Percentiles rank a stretch among this genome's conserved stretches.
phyloP scores from a whole-genome alignment of 106 monocot species.

The Allium sativum region DNA sequence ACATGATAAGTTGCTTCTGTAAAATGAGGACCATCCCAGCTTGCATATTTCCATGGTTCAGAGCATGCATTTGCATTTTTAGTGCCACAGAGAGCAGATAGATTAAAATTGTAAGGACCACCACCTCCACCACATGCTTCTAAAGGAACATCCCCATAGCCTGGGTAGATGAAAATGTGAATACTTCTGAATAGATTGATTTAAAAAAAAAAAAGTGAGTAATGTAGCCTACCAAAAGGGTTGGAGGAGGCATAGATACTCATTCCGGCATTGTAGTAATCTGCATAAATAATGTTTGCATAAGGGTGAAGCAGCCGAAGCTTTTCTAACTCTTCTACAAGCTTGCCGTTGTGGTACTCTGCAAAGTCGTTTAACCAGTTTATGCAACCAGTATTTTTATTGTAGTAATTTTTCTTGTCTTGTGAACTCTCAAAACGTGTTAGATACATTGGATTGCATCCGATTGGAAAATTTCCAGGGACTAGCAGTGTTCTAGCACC shows the following conservation, averaged over 20 bases:
- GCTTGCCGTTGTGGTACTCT: constrained; percentile 24
- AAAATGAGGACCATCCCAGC: constrained; percentile 29
- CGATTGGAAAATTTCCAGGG: constrained; percentile 43
- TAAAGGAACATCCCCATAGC: not conserved
- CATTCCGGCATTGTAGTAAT: constrained; percentile 38
- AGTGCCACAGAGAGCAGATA: constrained; percentile 16
- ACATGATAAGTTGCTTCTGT: constrained; percentile 19
- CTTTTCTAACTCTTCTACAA: constrained; percentile 17
- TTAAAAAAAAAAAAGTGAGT: not conserved
- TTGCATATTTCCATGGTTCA: constrained; percentile 15
- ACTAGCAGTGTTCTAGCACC: constrained; percentile 55
- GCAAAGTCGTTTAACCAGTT: constrained; percentile 41
- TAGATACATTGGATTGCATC: constrained; percentile 34
- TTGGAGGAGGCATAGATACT: constrained; percentile 19
- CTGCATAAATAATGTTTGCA: constrained; percentile 52
- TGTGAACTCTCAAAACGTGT: constrained; percentile 4
- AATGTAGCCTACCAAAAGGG: constrained; percentile 21
- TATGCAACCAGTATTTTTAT: constrained; percentile 39
- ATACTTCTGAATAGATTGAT: no score
- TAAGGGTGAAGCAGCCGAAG: constrained; percentile 24
- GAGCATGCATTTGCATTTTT: constrained; percentile 8
- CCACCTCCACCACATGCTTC: constrained; percentile 1
- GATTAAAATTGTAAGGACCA: not conserved
- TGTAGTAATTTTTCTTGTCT: constrained; percentile 31
- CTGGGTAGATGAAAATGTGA: not conserved